A percentile compares a stretch with the other conserved stretches of the same genome.
phyloP scores from a whole-genome alignment of 805 yeast species.

The Kregervanrija fluxuum region DNA sequence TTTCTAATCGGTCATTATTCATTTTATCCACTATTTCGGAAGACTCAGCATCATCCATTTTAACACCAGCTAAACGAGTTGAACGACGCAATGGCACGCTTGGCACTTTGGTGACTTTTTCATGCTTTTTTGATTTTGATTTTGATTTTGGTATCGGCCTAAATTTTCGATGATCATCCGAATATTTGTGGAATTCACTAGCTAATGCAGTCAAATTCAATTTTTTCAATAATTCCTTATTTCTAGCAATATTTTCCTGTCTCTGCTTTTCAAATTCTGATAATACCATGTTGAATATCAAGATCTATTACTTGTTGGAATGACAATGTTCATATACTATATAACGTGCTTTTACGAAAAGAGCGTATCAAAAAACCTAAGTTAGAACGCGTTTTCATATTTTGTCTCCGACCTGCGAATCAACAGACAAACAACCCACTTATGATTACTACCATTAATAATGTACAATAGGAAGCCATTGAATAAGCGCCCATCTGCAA shows the following conservation, averaged over 20 bases:
- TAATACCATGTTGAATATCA: constrained; percentile 22
- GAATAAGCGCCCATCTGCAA: constrained; percentile 12
- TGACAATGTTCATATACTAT: too few species aligned
- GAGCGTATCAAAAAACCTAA: too few species aligned
- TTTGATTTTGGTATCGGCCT: constrained; percentile 7
- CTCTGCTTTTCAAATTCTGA: constrained; percentile 68
- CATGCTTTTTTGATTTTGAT: constrained; percentile 13
- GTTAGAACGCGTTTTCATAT: too few species aligned
- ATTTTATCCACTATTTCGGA: constrained; percentile 30
- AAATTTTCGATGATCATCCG: background rate
- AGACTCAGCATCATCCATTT: constrained; percentile 35
- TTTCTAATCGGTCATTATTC: constrained; percentile 25
- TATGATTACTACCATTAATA: too few species aligned
- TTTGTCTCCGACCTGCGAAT: too few species aligned
- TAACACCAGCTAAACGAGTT: constrained; percentile 67
- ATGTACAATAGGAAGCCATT: too few species aligned
- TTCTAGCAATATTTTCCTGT: constrained; percentile 75
- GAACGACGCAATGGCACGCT: constrained; percentile 65
- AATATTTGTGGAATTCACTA: constrained; percentile 16
- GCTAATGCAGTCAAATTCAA: constrained; percentile 60
- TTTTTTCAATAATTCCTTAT: constrained; percentile 64
- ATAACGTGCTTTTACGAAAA: too few species aligned
- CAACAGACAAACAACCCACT: too few species aligned
- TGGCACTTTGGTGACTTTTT: constrained; percentile 24
- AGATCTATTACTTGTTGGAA: background rate